Evolutionary conservation across 768 basidiomycete species (phyloP).

Genomic region (Lanmaoa pseudosensibilis): DNA sequence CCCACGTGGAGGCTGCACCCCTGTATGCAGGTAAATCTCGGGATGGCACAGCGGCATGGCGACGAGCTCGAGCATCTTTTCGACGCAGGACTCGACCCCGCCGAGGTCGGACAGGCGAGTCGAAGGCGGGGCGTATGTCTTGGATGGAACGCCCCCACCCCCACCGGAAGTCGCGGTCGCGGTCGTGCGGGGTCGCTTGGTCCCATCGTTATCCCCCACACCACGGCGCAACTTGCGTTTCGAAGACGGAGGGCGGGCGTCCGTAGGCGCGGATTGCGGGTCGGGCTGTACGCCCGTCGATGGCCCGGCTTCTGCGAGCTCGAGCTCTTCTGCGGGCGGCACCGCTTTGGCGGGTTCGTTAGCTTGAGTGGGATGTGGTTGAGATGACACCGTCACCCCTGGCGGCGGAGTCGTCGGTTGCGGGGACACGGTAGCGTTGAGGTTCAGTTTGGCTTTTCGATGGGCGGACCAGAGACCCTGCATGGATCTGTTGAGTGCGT

Average conservation of each 20-base stretch:
- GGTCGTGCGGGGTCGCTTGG: constrained; percentile 55
- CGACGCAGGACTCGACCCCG: constrained; percentile 81
- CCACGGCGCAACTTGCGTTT: constrained; percentile 66
- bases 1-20: constrained; percentile 88
- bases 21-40: constrained; percentile 91
- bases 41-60: constrained; percentile 95
- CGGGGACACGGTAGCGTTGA: constrained; percentile 43
- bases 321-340: constrained; percentile 18
- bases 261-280: not conserved
- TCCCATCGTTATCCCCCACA: constrained; percentile 46
- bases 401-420: constrained; percentile 5
- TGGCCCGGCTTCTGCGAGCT: constrained; percentile 14
- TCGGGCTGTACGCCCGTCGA: constrained; percentile 3
- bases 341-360: constrained; percentile 30
- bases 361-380: not conserved
- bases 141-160: constrained; percentile 22
- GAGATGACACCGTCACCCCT: not conserved
- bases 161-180: constrained; percentile 6
- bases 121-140: constrained; percentile 62
- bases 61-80: constrained; percentile 94
- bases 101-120: constrained; percentile 84
- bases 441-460: constrained; percentile 62
- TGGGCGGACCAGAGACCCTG: constrained; percentile 77
- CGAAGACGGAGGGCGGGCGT: constrained; percentile 29
- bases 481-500: constrained; percentile 75